Percentiles rank a stretch among this genome's conserved stretches.
Conservation (phyloP, 306 rosid species). For the Acacia crassicarpa region DNA sequence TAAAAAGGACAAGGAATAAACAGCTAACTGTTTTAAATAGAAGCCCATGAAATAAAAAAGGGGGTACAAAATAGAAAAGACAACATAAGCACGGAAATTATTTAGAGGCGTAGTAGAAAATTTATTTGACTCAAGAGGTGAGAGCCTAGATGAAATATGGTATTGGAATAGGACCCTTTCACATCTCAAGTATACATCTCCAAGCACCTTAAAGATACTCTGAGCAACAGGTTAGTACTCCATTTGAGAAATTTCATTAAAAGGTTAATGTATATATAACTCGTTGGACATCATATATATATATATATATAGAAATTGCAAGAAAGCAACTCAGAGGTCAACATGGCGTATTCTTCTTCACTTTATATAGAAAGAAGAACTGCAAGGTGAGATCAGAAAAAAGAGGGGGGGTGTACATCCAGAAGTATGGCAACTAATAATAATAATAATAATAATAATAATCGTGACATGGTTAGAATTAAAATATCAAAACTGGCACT, state of each 20-base stretch:
- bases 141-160: neutral
- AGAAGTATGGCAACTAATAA: neutral
- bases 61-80: neutral
- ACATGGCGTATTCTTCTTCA: neutral
- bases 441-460: neutral
- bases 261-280: neutral
- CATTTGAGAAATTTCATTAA: neutral
- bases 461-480: neutral
- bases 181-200: neutral
- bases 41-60: neutral
- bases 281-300: neutral
- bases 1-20: neutral
- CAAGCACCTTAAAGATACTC: neutral
- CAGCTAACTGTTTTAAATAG: neutral
- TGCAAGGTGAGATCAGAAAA: neutral
- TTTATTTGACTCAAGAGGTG: neutral
- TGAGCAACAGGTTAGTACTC: neutral
- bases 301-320: neutral
- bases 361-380: neutral
- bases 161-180: neutral
- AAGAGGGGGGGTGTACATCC: neutral
- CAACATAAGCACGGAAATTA: neutral
- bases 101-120: neutral
- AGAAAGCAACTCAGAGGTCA: neutral
- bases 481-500: constrained; percentile 20